phyloP scores from a whole-genome alignment of 106 monocot species.

The Dendrobium officinale region DNA sequence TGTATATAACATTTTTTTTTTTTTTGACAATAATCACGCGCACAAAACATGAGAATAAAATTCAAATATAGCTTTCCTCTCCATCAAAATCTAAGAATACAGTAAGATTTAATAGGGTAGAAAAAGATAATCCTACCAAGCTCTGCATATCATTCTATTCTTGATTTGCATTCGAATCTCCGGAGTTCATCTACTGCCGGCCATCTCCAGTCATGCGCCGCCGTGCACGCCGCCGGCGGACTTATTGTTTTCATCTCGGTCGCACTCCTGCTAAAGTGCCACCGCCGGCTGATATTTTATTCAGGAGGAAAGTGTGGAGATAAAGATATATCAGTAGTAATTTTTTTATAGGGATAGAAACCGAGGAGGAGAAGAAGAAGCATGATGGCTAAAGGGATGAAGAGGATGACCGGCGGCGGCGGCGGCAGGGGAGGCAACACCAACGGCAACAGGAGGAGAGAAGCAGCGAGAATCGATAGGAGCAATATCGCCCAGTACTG shows the following conservation, averaged over 20 bases:
- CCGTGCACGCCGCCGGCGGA: too few species aligned
- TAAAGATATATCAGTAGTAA: neutral
- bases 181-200: too few species aligned
- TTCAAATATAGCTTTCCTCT: too few species aligned
- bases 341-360: neutral
- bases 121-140: neutral
- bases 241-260: too few species aligned
- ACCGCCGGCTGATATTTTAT: neutral
- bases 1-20: too few species aligned
- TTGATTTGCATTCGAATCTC: too few species aligned
- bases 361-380: conserved; percentile 1
- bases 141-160: too few species aligned
- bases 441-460: neutral
- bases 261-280: too few species aligned
- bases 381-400: neutral
- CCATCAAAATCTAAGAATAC: too few species aligned
- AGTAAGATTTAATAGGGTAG: neutral
- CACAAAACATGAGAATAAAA: too few species aligned
- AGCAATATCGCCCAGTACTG: neutral
- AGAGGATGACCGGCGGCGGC: neutral
- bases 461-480: neutral
- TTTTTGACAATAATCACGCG: too few species aligned
- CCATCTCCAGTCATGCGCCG: too few species aligned
- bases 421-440: conserved; percentile 1
- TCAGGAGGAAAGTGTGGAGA: neutral